These are phyloP conservation scores for Annulohypoxylon moriforme DNA, from an alignment of 495 filamentous ascomycete species.

Conservation along the genomic window DNA sequence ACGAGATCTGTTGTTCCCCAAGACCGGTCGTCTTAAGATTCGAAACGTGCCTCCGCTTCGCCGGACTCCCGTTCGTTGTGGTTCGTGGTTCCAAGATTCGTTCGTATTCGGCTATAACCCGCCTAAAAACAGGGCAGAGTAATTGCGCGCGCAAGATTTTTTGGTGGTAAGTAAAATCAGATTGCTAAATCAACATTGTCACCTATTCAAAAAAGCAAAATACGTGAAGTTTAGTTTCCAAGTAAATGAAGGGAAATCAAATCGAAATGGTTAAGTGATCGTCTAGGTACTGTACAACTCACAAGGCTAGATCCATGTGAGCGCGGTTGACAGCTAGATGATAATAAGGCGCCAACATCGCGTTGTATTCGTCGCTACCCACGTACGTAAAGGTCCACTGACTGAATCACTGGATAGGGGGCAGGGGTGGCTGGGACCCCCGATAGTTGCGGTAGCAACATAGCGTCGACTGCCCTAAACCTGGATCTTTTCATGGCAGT, in stretches of 20 bases:
- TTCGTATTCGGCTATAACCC: conserved; percentile 3
- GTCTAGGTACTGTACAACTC: conserved; percentile 33
- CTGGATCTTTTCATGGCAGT: conserved; percentile 1
- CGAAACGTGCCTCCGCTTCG: background rate
- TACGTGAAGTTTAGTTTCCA: background rate
- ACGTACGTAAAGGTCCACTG: conserved; percentile 22
- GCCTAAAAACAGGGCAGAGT: conserved; percentile 2
- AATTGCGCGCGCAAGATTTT: conserved; percentile 26
- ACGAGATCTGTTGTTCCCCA: background rate
- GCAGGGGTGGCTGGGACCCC: conserved; percentile 18
- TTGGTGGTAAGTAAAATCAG: background rate
- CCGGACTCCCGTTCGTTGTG: background rate
- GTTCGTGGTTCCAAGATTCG: conserved; percentile 2
- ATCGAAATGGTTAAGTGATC: conserved; percentile 4
- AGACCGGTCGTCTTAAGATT: background rate
- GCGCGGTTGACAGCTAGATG: background rate
- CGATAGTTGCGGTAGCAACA: conserved; percentile 33
- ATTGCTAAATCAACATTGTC: conserved; percentile 13
- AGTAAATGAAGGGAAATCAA: background rate
- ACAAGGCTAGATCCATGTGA: conserved; percentile 20
- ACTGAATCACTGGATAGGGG: background rate
- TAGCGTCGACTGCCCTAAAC: conserved; percentile 9
- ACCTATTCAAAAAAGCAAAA: conserved; percentile 8
- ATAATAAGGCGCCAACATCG: conserved; percentile 39
- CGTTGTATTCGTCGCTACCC: conserved; percentile 35